Evolutionary conservation across 495 filamentous ascomycete species (phyloP).

Genomic region (Penicillium argentinense): DNA sequence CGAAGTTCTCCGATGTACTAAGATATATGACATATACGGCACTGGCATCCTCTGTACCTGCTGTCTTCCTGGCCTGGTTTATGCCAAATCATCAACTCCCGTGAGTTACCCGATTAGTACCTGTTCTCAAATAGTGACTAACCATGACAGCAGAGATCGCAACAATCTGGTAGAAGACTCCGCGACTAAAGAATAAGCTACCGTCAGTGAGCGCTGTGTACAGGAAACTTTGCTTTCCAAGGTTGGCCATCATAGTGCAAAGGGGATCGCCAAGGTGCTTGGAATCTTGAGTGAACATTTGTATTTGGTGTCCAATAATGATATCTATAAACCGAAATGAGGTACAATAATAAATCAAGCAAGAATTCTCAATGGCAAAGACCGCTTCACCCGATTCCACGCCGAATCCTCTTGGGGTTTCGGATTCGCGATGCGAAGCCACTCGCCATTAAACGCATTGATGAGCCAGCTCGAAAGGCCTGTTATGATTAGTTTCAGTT

Average conservation of each 20-base stretch:
- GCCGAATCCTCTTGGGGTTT: constrained; percentile 50
- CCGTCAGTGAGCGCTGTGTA: too few relatives aligned
- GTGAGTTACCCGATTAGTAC: neutral
- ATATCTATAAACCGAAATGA: constrained; percentile 4
- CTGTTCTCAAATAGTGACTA: neutral
- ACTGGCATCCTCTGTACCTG: constrained; percentile 36
- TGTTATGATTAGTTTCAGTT: constrained; percentile 39
- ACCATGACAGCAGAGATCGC: constrained; percentile 4
- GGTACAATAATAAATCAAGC: neutral
- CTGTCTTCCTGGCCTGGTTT: constrained; percentile 37
- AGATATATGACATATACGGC: constrained; percentile 48
- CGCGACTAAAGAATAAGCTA: too few relatives aligned
- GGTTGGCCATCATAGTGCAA: too few relatives aligned
- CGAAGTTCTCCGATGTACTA: constrained; percentile 47
- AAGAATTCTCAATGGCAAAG: constrained; percentile 12
- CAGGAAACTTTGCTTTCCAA: too few relatives aligned
- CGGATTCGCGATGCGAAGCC: constrained; percentile 71
- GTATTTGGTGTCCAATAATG: too few relatives aligned
- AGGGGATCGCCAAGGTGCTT: too few relatives aligned
- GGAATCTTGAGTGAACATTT: too few relatives aligned
- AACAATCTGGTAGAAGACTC: constrained; percentile 10
- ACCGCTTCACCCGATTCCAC: constrained; percentile 26
- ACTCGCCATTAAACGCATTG: constrained; percentile 97
- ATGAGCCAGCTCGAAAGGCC: constrained; percentile 90
- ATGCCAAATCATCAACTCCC: constrained; percentile 43